These are phyloP conservation scores for Trichoderma polysporum DNA, from an alignment of 2,329 filamentous ascomycete genomes.

Conservation along the genomic window DNA sequence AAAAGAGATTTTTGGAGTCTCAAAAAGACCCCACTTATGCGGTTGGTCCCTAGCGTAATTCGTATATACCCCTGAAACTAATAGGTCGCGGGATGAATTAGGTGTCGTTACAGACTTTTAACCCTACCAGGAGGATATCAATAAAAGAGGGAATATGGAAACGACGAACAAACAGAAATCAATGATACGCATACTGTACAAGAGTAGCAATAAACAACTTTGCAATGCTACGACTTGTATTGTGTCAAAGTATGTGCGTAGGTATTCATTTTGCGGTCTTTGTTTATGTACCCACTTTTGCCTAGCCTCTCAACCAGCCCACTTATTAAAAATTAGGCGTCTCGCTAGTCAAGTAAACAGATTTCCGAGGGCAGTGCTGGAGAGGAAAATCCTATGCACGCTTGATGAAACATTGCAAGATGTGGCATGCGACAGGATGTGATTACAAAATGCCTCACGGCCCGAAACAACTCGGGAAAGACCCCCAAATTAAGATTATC, in stretches of 20 bases:
- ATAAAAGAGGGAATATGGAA: too few relatives aligned
- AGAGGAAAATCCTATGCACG: neutral
- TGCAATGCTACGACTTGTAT: too few relatives aligned
- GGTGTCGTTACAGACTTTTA: neutral
- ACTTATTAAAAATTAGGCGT: neutral
- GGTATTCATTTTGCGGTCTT: too few relatives aligned
- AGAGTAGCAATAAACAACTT: too few relatives aligned
- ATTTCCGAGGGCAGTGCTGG: neutral
- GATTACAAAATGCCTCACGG: neutral
- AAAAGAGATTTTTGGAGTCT: neutral
- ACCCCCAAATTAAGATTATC: neutral
- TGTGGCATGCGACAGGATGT: neutral
- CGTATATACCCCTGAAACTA: neutral
- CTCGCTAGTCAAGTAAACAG: neutral
- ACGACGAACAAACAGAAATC: too few relatives aligned
- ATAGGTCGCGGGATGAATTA: too few relatives aligned
- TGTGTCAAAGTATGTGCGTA: too few relatives aligned
- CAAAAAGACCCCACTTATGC: neutral
- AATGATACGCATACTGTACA: too few relatives aligned
- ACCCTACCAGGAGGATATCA: too few relatives aligned
- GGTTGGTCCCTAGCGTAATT: conserved; percentile 11
- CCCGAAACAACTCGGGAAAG: neutral
- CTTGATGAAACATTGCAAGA: too few relatives aligned
- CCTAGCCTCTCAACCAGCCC: neutral
- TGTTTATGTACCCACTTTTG: too few relatives aligned